phyloP scores from a whole-genome alignment of 768 basidiomycete genomes.

The Russula vinacea region DNA sequence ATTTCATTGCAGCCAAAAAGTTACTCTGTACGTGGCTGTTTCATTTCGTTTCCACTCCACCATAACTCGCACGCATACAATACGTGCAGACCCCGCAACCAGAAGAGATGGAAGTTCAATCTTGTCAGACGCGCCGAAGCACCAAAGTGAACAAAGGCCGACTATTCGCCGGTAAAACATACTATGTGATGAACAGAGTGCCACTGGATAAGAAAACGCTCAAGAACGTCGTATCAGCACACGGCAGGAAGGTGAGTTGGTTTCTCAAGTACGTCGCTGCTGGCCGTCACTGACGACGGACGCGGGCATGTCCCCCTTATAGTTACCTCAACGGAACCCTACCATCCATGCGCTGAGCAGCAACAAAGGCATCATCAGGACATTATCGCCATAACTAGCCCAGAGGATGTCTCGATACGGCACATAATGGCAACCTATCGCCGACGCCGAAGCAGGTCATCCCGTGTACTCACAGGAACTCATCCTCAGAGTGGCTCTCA shows the following conservation, averaged over 20 bases:
- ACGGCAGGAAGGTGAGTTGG: conserved; percentile 61
- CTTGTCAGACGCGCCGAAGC: conserved; percentile 56
- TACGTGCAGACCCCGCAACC: conserved; percentile 54
- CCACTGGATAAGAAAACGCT: conserved; percentile 56
- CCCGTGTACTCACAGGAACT: conserved; percentile 70
- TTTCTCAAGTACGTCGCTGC: too few species aligned
- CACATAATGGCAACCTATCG: conserved; percentile 70
- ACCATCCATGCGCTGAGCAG: conserved; percentile 54
- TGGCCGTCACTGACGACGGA: conserved; percentile 5
- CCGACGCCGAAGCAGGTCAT: conserved; percentile 44
- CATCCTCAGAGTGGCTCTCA: conserved; percentile 58
- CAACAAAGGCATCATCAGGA: conserved; percentile 36
- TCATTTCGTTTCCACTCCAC: background rate
- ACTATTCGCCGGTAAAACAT: conserved; percentile 60
- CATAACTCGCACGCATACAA: conserved; percentile 38
- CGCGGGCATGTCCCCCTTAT: background rate
- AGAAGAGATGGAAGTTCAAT: conserved; percentile 64
- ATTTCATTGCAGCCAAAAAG: conserved; percentile 51
- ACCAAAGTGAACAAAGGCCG: conserved; percentile 53
- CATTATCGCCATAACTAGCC: conserved; percentile 50
- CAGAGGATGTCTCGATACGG: conserved; percentile 57
- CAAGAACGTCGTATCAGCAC: conserved; percentile 63
- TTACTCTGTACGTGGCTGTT: conserved; percentile 56
- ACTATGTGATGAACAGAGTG: conserved; percentile 73
- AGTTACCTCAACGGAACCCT: conserved; percentile 49